These are phyloP conservation scores for Isabelozyma heimii DNA, from an alignment of 805 yeast species.

Conservation along the genomic window DNA sequence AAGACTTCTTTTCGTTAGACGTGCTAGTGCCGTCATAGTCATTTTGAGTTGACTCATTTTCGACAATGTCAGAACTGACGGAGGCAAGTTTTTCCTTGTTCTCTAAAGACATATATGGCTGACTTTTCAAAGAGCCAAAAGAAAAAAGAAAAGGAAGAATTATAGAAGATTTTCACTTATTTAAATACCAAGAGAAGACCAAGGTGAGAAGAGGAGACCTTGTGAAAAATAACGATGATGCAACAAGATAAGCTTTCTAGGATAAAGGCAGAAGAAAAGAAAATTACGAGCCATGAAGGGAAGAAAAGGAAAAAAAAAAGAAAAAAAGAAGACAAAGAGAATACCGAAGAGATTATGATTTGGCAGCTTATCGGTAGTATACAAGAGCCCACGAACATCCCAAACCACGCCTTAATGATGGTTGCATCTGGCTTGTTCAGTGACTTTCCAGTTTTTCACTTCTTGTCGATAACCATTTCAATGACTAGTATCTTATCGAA, in stretches of 20 bases:
- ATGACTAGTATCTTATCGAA: too few relatives aligned
- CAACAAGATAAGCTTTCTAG: not conserved
- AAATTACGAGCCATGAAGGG: not conserved
- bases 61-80: not conserved
- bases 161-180: too few relatives aligned
- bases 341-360: too few relatives aligned
- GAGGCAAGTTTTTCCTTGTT: not conserved
- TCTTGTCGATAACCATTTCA: too few relatives aligned
- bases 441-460: too few relatives aligned
- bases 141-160: not conserved
- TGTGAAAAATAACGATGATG: not conserved
- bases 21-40: not conserved
- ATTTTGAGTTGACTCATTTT: not conserved
- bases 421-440: too few relatives aligned
- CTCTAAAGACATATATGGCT: not conserved
- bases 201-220: not conserved
- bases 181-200: not conserved
- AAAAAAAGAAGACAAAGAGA: too few relatives aligned
- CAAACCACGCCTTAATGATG: too few relatives aligned
- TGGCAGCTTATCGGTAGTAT: too few relatives aligned
- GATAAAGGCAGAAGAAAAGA: not conserved
- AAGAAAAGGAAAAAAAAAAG: not conserved
- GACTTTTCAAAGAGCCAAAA: too few relatives aligned
- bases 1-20: constrained; percentile 1
- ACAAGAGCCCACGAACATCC: too few relatives aligned